These are phyloP conservation scores for Curvularia spicifera DNA, from an alignment of 2,329 filamentous ascomycete species.

Conservation along the genomic window DNA sequence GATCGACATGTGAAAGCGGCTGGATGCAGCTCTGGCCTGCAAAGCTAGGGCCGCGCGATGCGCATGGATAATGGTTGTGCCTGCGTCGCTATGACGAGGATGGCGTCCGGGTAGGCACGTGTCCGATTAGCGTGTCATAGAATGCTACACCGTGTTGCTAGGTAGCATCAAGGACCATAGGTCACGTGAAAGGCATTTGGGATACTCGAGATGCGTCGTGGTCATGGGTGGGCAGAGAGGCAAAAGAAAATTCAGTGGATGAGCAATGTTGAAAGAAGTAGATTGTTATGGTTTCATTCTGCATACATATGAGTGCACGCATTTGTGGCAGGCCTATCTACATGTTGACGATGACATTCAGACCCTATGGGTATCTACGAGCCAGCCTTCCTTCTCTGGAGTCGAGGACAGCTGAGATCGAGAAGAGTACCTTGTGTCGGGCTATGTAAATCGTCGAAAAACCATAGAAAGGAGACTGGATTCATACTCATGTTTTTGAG, in stretches of 20 bases:
- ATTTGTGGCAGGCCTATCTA: neutral
- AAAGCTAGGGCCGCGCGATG: neutral
- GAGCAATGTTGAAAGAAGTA: neutral
- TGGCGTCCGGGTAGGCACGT: neutral
- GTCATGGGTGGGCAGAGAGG: neutral
- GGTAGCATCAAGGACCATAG: neutral
- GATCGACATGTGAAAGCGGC: neutral
- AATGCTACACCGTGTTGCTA: neutral
- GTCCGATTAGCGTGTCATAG: neutral
- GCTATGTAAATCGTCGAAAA: constrained; percentile 18
- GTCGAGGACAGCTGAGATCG: neutral
- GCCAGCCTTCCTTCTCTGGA: neutral
- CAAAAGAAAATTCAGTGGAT: neutral
- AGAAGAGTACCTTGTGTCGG: constrained; percentile 6
- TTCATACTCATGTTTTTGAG: constrained; percentile 15
- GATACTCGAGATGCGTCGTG: neutral
- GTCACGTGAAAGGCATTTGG: neutral
- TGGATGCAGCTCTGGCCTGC: neutral
- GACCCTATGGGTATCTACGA: neutral
- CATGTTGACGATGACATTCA: neutral
- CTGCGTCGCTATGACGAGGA: neutral
- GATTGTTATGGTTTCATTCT: neutral
- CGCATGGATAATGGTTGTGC: neutral
- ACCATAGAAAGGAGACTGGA: neutral
- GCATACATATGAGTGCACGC: neutral